Evolutionary conservation across 164 flowering plant species (phyloP).

Genomic region (Magnolia sinica): DNA sequence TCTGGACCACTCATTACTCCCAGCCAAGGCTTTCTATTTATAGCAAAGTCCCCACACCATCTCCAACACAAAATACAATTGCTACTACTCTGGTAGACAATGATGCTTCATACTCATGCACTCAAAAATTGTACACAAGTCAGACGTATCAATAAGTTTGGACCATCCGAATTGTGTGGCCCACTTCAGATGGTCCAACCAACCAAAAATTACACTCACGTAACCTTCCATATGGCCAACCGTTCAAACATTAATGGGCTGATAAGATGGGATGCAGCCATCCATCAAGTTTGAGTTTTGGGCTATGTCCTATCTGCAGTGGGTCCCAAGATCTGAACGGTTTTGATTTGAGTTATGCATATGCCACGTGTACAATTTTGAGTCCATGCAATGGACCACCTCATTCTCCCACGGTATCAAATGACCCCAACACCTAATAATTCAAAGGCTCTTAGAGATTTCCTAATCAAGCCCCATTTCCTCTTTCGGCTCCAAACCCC

Average conservation of each 20-base stretch:
- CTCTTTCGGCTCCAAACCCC: background rate
- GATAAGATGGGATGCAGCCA: background rate
- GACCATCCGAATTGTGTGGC: background rate
- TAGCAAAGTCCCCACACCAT: constrained; percentile 12
- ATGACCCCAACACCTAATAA: background rate
- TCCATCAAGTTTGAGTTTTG: background rate
- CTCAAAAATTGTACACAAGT: background rate
- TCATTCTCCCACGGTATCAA: background rate
- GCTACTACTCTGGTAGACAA: background rate
- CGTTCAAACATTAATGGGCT: background rate
- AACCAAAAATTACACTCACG: background rate
- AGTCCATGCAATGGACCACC: background rate
- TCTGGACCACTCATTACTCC: background rate
- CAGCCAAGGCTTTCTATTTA: constrained; percentile 1
- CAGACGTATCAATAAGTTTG: background rate
- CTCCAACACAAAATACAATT: background rate
- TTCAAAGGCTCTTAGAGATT: background rate
- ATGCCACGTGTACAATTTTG: background rate
- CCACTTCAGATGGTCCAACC: background rate
- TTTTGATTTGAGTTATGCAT: background rate
- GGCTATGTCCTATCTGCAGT: background rate
- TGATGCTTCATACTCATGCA: background rate
- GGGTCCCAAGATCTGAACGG: background rate
- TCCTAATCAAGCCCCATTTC: background rate
- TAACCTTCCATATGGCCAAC: background rate